Evolutionary conservation across 2,329 filamentous ascomycete species (phyloP).

Genomic region (Ophiostoma triangulosporum): DNA sequence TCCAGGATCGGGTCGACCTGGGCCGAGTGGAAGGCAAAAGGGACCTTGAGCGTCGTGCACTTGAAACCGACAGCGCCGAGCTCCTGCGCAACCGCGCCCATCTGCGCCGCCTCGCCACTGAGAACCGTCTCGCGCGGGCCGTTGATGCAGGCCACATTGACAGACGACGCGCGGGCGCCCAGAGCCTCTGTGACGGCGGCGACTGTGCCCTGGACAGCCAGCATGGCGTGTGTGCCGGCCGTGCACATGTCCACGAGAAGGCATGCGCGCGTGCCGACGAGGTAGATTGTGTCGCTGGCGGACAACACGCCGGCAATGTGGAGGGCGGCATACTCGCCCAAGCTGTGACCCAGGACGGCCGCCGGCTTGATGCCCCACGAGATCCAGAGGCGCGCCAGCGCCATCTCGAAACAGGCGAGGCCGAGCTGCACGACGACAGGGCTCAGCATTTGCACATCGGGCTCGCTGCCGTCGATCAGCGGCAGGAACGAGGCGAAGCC

Average conservation of each 20-base stretch:
- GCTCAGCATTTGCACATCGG: conserved; percentile 30
- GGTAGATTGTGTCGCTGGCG: conserved; percentile 55
- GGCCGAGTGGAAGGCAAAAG: conserved; percentile 40
- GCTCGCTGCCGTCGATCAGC: conserved; percentile 31
- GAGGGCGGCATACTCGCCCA: conserved; percentile 63
- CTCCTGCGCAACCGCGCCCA: conserved; percentile 29
- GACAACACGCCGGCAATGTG: conserved; percentile 58
- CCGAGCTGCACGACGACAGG: conserved; percentile 41
- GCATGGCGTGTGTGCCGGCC: conserved; percentile 49
- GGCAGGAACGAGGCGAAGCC: conserved; percentile 44
- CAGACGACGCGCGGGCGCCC: conserved; percentile 23
- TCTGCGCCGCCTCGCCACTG: conserved; percentile 28
- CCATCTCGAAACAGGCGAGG: conserved; percentile 42
- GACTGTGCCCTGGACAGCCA: conserved; percentile 33
- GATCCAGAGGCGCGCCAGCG: conserved; percentile 40
- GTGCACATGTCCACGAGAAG: conserved; percentile 53
- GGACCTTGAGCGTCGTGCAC: conserved; percentile 33
- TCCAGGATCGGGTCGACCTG: conserved; percentile 42
- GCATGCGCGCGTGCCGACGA: conserved; percentile 55
- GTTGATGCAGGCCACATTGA: conserved; percentile 59
- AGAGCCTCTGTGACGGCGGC: conserved; percentile 41
- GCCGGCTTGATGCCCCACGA: conserved; percentile 42
- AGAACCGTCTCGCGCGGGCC: conserved; percentile 62
- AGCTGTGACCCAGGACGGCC: conserved; percentile 46
- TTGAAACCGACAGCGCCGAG: conserved; percentile 24